Evolutionary conservation across 371 early-diverging fungal species (phyloP).

Genomic region (Coemansia sp.): DNA sequence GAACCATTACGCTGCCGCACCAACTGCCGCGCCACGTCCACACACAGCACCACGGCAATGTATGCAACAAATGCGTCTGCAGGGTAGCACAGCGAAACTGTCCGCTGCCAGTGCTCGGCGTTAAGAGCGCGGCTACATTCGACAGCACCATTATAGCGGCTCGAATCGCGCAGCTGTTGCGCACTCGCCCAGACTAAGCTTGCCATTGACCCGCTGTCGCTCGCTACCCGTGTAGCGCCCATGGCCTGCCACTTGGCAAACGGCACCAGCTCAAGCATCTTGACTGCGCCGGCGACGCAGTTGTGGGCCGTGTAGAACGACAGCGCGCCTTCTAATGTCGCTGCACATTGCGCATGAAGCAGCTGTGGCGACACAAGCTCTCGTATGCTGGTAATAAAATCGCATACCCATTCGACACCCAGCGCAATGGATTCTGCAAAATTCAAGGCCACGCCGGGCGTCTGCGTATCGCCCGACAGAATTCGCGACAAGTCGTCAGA

Average conservation of each 20-base stretch:
- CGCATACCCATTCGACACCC: slow-evolving; percentile 25
- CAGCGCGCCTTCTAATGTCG: slow-evolving; percentile 15
- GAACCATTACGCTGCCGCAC: neutral
- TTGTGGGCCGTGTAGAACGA: neutral
- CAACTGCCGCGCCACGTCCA: slow-evolving; percentile 6
- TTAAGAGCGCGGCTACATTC: neutral
- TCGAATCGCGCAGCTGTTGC: slow-evolving; percentile 5
- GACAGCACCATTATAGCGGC: too few species aligned
- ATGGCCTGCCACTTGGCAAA: slow-evolving; percentile 22
- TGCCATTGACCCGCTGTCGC: slow-evolving; percentile 5
- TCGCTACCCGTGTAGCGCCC: slow-evolving; percentile 6
- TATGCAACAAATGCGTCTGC: slow-evolving; percentile 26
- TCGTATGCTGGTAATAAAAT: slow-evolving; percentile 17
- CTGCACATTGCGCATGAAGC: slow-evolving; percentile 22
- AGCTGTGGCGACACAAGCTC: slow-evolving; percentile 6
- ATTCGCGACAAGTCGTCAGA: slow-evolving; percentile 12
- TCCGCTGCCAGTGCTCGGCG: slow-evolving; percentile 19
- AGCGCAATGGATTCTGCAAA: neutral
- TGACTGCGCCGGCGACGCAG: neutral
- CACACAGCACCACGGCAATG: slow-evolving; percentile 10
- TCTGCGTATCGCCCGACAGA: slow-evolving; percentile 1
- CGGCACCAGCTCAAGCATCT: neutral
- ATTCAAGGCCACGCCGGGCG: neutral
- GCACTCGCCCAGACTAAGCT: slow-evolving; percentile 25
- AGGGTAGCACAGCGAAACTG: slow-evolving; percentile 32